phyloP scores from a whole-genome alignment of 202 grass and related monocot species.

The Thinopyrum obtusiflorum region DNA sequence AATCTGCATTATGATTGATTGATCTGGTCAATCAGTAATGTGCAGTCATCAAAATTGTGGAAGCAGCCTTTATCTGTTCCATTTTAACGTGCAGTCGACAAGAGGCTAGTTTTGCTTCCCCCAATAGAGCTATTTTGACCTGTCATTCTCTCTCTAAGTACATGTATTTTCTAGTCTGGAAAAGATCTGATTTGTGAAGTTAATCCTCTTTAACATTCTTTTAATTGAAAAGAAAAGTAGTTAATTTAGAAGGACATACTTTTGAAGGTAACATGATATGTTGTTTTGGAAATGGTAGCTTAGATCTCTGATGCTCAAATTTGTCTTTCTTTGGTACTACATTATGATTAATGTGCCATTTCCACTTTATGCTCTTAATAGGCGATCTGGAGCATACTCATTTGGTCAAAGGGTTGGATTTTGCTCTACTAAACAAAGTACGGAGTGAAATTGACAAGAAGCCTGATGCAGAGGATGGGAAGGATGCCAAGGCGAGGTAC shows the following conservation, averaged over 20 bases:
- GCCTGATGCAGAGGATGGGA: constrained; percentile 77
- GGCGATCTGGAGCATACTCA: constrained; percentile 98
- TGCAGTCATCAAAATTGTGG: neutral
- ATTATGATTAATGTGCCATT: constrained; percentile 9
- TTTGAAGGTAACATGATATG: constrained; percentile 22
- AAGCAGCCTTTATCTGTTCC: neutral
- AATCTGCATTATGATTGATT: neutral
- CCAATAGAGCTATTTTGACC: neutral
- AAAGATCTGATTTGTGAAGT: neutral
- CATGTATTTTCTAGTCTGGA: neutral
- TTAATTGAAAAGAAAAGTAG: neutral
- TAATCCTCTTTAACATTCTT: neutral
- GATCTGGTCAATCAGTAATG: neutral
- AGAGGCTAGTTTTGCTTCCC: neutral
- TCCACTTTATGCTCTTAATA: constrained; percentile 40
- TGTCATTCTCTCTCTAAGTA: neutral
- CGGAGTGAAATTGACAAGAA: constrained; percentile 99
- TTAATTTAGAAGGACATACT: neutral
- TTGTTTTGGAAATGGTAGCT: constrained; percentile 3
- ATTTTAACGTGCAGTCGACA: neutral
- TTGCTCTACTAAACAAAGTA: constrained; percentile 97
- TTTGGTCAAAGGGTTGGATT: constrained; percentile 99
- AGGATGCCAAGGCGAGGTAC: constrained; percentile 75
- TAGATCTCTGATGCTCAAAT: constrained; percentile 12
- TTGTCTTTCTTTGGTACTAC: neutral